Conservation (phyloP, 192 early-diverging fungal species). For the Umbelopsis vinacea region DNA sequence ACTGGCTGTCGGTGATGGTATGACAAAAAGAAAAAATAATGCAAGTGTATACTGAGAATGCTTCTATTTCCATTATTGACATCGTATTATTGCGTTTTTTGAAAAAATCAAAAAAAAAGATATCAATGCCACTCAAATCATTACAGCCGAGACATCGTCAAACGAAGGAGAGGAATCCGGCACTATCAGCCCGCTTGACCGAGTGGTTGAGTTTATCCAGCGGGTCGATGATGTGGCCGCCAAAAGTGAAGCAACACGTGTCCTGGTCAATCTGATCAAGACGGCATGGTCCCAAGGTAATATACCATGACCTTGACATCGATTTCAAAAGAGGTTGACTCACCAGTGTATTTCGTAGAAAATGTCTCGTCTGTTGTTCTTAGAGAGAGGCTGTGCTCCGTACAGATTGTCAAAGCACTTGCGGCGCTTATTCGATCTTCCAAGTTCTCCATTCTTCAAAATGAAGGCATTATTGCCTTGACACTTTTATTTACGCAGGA, state of each 20-base stretch:
- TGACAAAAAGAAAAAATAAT: slow-evolving; percentile 28
- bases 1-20: slow-evolving; percentile 48
- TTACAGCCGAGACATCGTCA: not conserved
- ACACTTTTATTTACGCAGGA: slow-evolving; percentile 50
- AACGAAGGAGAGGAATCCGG: not conserved
- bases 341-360: not conserved
- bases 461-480: slow-evolving; percentile 60
- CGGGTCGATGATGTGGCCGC: slow-evolving; percentile 55
- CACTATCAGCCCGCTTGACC: slow-evolving; percentile 19
- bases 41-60: no score
- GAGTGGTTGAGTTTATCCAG: slow-evolving; percentile 45
- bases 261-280: slow-evolving; percentile 56
- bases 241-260: slow-evolving; percentile 58
- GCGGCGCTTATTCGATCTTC: slow-evolving; percentile 52
- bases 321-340: not conserved
- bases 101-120: not conserved
- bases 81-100: not conserved
- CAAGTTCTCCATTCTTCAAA: slow-evolving; percentile 58
- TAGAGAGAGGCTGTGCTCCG: slow-evolving; percentile 42
- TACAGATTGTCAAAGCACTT: slow-evolving; percentile 43
- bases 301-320: not conserved
- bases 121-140: slow-evolving; percentile 17
- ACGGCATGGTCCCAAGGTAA: slow-evolving; percentile 48
- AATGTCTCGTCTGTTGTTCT: slow-evolving; percentile 33
- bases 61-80: no score